Conservation (phyloP, 2,329 filamentous ascomycete genomes). For the Zymoseptoria ardabiliae region DNA sequence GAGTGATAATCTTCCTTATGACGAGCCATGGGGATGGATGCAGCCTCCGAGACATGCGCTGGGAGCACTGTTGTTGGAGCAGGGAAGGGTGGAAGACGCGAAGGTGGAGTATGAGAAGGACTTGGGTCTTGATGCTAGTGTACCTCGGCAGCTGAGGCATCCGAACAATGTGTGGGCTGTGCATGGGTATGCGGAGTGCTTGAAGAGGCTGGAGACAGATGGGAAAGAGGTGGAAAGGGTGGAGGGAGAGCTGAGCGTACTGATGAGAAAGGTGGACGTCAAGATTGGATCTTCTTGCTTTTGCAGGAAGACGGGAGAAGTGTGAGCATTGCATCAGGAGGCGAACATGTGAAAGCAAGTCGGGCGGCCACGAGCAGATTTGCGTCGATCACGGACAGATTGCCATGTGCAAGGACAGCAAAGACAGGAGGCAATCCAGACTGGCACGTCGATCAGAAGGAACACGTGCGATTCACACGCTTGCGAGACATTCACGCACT, state of each 20-base stretch:
- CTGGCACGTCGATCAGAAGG: not conserved
- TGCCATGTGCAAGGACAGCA: not conserved
- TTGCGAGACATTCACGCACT: not conserved
- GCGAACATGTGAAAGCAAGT: not conserved
- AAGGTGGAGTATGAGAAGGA: slow-evolving; percentile 33
- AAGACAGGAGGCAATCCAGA: not conserved
- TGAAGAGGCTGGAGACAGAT: slow-evolving; percentile 43
- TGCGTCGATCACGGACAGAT: not conserved
- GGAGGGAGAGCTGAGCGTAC: slow-evolving; percentile 44
- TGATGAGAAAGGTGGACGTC: slow-evolving; percentile 53
- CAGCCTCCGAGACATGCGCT: slow-evolving; percentile 63
- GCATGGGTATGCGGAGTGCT: slow-evolving; percentile 65
- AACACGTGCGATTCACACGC: not conserved
- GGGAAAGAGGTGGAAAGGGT: slow-evolving; percentile 43
- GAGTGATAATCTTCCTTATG: slow-evolving; percentile 58
- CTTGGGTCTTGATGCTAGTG: slow-evolving; percentile 38
- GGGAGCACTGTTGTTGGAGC: slow-evolving; percentile 60
- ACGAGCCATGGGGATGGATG: slow-evolving; percentile 75
- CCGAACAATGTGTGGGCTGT: slow-evolving; percentile 70
- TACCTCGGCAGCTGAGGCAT: slow-evolving; percentile 59
- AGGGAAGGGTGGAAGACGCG: slow-evolving; percentile 40
- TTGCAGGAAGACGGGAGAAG: slow-evolving; percentile 33
- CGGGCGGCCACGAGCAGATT: not conserved
- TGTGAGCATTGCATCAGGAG: not conserved
- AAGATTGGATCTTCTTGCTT: slow-evolving; percentile 52